Conservation (phyloP, 176 grass and related monocot species). For the Ampelocalamus luodianensis region DNA sequence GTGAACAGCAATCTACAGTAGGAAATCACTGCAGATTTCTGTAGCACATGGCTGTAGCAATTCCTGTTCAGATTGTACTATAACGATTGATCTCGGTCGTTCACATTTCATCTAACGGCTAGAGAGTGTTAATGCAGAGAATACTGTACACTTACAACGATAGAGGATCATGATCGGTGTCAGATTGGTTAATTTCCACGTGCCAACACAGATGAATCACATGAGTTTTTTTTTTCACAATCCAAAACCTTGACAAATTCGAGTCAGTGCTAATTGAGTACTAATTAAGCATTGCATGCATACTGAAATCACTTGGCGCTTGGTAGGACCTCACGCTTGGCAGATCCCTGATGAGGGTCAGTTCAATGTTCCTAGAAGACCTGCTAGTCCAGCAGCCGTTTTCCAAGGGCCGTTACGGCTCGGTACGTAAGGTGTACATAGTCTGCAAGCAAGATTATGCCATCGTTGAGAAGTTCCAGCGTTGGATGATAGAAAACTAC, state of each 20-base stretch:
- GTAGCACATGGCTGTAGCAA: no score
- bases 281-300: neutral
- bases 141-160: no score
- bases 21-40: no score
- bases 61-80: no score
- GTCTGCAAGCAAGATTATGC: slow-evolving; percentile 53
- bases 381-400: slow-evolving; percentile 38
- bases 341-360: slow-evolving; percentile 52
- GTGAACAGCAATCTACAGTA: no score
- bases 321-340: slow-evolving; percentile 64
- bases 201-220: neutral
- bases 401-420: slow-evolving; percentile 50
- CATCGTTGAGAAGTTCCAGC: slow-evolving; percentile 54
- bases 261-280: neutral
- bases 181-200: no score
- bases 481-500: slow-evolving; percentile 58
- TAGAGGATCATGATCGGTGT: no score
- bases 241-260: neutral
- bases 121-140: no score
- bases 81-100: no score
- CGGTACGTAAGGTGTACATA: slow-evolving; percentile 63
- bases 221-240: neutral
- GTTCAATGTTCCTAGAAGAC: slow-evolving; percentile 67
- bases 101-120: no score
- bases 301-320: neutral